A percentile compares a stretch with the other conserved stretches of the same genome.
Evolutionary conservation across 2,329 filamentous ascomycete species (phyloP).

Genomic region (Purpureocillium takamizusanense): DNA sequence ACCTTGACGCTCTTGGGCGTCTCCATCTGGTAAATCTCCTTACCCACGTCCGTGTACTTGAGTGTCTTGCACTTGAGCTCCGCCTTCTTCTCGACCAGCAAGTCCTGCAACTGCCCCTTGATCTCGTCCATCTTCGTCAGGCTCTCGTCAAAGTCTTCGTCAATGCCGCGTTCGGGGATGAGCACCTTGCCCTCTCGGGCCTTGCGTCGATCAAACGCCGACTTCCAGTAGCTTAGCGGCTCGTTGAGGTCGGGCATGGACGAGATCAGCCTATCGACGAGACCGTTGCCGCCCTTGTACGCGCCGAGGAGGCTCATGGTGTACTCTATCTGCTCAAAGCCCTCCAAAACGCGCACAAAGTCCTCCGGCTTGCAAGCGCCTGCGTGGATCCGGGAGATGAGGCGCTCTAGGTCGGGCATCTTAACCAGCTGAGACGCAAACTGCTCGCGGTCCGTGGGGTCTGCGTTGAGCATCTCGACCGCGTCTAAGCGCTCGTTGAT

Average conservation of each 20-base stretch:
- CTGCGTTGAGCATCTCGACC: conserved; percentile 83
- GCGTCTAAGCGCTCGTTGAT: conserved; percentile 94
- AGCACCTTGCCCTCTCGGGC: conserved; percentile 74
- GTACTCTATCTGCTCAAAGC: conserved; percentile 96
- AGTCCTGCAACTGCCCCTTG: conserved; percentile 58
- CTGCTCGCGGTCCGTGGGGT: conserved; percentile 70
- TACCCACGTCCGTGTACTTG: conserved; percentile 78
- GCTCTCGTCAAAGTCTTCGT: conserved; percentile 85
- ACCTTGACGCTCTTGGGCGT: conserved; percentile 79
- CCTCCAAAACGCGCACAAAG: conserved; percentile 87
- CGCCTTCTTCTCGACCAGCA: conserved; percentile 63
- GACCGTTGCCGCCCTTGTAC: conserved; percentile 67
- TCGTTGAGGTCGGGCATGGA: conserved; percentile 78
- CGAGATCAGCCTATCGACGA: conserved; percentile 74
- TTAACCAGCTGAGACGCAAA: conserved; percentile 83
- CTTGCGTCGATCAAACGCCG: conserved; percentile 76
- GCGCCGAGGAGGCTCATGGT: conserved; percentile 72
- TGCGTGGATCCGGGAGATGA: conserved; percentile 91
- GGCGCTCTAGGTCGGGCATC: conserved; percentile 86
- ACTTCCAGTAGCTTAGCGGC: conserved; percentile 76
- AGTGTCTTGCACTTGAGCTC: conserved; percentile 67
- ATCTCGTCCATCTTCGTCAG: conserved; percentile 68
- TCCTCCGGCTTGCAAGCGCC: conserved; percentile 84
- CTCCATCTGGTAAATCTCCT: conserved; percentile 95
- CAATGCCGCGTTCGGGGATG: conserved; percentile 77